phyloP scores from a whole-genome alignment of 176 grass and related monocot genomes.

The Leersia perrieri region DNA sequence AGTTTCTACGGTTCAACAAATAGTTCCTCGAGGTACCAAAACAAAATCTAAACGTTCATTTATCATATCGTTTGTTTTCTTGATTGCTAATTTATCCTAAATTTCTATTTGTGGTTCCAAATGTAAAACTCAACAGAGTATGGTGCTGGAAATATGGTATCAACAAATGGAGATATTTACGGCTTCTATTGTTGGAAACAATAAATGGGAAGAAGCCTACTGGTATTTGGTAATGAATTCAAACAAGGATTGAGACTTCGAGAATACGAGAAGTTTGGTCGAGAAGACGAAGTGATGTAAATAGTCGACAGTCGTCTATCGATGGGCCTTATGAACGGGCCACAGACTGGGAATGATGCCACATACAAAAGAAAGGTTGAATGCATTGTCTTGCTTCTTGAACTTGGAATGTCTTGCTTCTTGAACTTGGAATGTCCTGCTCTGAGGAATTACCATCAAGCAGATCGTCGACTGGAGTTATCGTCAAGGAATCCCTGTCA shows the following conservation, averaged over 20 bases:
- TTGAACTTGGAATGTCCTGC: slow-evolving; percentile 13
- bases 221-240: not conserved
- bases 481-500: not conserved
- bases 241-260: slow-evolving; percentile 12
- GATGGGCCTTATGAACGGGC: not conserved
- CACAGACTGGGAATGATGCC: not conserved
- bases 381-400: not conserved
- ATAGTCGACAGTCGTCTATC: not conserved
- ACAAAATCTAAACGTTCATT: too few relatives aligned
- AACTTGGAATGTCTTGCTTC: slow-evolving; percentile 6
- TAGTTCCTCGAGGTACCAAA: too few relatives aligned
- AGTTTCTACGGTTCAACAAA: too few relatives aligned
- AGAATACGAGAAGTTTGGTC: slow-evolving; percentile 16
- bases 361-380: not conserved
- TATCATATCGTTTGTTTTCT: too few relatives aligned
- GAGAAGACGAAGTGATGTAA: not conserved
- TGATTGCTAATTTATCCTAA: too few relatives aligned
- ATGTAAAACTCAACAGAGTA: not conserved
- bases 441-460: not conserved
- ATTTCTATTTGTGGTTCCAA: too few relatives aligned
- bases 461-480: not conserved
- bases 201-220: slow-evolving; percentile 38
- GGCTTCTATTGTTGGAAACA: slow-evolving; percentile 44
- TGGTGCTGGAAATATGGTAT: slow-evolving; percentile 33
- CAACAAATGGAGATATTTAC: slow-evolving; percentile 47